Evolutionary conservation across 164 flowering plant genomes (phyloP), one percentile per base, ranked within the genome.

Genomic region (Brasenia schreberi): DNA sequence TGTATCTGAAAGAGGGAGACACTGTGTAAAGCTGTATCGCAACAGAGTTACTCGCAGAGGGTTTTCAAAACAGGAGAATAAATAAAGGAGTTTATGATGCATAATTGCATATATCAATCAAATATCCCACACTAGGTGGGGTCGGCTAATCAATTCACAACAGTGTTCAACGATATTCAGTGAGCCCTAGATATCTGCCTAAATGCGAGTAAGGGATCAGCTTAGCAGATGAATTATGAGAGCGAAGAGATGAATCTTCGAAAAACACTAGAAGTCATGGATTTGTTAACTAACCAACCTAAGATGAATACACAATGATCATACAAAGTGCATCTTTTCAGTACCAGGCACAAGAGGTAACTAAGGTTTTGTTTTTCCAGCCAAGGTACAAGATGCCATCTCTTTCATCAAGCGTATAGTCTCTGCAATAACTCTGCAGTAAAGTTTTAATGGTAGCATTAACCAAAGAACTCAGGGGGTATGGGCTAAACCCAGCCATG

Each of bases 401-500:
- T 67, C 77, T 72, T 68, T 89, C 96, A 71, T 85, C 85, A 4
- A 89, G 84, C 59, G 79, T 71, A 66, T 85, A 89, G 33, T 78
- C 73, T 42, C 74, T 76, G 59, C 74, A 70, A 71, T 87, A 89
- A 65, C 61, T 81, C 72, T 77, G 73, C 66, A 89, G 73, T 70
- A 89, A 75, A 19, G 69, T 64, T 69, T 69, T 80, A 68, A 87
- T 84, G 2, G 93, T 83, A 18, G 84, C 71, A 75, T 84, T 87
- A 63, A 87, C 91, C 10, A 69, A 71, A 0, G 86, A 70, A 72
- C 83, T 87, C 72, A 89, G 69, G 4, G 93, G 93, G 68, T 79
- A 81, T 14, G 87, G 91, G 18, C 66, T 74, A 68, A 89, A 87
- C 52, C 91, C 93, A 16, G 96, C 89, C 96, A 83, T 81, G 42